Evolutionary conservation across 2,329 filamentous ascomycete species (phyloP).

Genomic region (Colletotrichum falcatum): DNA sequence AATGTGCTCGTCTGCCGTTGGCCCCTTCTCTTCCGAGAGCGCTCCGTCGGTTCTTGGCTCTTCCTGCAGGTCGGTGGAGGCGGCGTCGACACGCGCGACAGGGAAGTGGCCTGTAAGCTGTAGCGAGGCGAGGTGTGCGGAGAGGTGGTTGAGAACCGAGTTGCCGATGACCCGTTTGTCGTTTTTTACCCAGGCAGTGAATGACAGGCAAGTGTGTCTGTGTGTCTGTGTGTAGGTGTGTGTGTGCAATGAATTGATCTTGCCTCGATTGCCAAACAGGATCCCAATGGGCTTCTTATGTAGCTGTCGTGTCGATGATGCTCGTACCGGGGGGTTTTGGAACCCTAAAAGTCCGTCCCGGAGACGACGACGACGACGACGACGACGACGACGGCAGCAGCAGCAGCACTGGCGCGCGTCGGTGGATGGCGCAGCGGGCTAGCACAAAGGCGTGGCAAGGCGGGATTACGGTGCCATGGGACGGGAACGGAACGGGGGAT

Average conservation of each 20-base stretch:
- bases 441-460: neutral
- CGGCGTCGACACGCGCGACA: slow-evolving; percentile 12
- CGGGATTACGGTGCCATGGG: neutral
- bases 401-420: neutral
- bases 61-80: slow-evolving; percentile 13
- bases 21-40: neutral
- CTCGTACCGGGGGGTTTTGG: neutral
- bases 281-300: neutral
- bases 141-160: neutral
- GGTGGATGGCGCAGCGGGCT: neutral
- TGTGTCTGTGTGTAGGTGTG: too few relatives aligned
- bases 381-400: neutral
- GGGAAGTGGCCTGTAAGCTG: neutral
- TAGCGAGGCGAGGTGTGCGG: neutral
- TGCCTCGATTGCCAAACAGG: slow-evolving; percentile 4
- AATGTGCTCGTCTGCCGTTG: slow-evolving; percentile 18
- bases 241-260: too few relatives aligned
- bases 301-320: neutral
- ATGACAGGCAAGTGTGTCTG: too few relatives aligned
- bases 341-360: neutral
- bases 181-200: too few relatives aligned
- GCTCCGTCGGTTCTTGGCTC: slow-evolving; percentile 9
- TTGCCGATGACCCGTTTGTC: neutral
- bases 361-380: too few relatives aligned
- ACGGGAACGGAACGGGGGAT: slow-evolving; percentile 7